Evolutionary conservation across 179 eudicot genomes (phyloP).

Genomic region (Pouteria campechiana): DNA sequence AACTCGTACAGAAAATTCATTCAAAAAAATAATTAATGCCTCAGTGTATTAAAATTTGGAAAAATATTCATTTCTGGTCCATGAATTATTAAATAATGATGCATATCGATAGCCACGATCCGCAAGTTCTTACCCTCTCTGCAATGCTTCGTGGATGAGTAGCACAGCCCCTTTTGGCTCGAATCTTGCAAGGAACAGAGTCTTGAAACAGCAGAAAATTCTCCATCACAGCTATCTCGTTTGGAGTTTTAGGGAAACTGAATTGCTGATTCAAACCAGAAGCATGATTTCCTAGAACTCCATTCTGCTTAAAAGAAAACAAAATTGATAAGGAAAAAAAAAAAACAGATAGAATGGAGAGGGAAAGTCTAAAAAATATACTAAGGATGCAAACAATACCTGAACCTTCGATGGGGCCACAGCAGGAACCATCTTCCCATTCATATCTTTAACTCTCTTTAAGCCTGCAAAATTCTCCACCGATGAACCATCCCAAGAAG

Average conservation of each 20-base stretch:
- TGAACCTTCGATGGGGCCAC: slow-evolving; percentile 26
- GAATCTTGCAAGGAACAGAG: slow-evolving; percentile 49
- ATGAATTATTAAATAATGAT: too few species aligned
- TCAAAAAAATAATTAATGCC: too few species aligned
- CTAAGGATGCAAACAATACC: slow-evolving; percentile 17
- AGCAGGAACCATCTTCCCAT: slow-evolving; percentile 16
- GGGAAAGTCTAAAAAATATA: not conserved
- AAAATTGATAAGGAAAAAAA: not conserved
- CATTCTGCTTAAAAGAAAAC: slow-evolving; percentile 24
- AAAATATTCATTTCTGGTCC: too few species aligned
- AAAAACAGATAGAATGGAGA: not conserved
- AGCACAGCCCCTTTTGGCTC: slow-evolving; percentile 89
- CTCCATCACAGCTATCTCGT: slow-evolving; percentile 43
- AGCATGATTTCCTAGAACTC: slow-evolving; percentile 26
- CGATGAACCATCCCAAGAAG: slow-evolving; percentile 39
- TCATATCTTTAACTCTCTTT: slow-evolving; percentile 26
- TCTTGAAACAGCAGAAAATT: slow-evolving; percentile 49
- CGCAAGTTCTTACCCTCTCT: slow-evolving; percentile 97
- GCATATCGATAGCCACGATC: too few species aligned
- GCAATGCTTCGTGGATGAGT: slow-evolving; percentile 96
- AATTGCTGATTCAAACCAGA: slow-evolving; percentile 48
- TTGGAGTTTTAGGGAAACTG: slow-evolving; percentile 54
- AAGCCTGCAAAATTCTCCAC: slow-evolving; percentile 16
- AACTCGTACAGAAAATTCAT: too few species aligned
- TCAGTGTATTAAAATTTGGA: too few species aligned